phyloP scores from a whole-genome alignment of 768 basidiomycete genomes.

The Suillus alpinus region DNA sequence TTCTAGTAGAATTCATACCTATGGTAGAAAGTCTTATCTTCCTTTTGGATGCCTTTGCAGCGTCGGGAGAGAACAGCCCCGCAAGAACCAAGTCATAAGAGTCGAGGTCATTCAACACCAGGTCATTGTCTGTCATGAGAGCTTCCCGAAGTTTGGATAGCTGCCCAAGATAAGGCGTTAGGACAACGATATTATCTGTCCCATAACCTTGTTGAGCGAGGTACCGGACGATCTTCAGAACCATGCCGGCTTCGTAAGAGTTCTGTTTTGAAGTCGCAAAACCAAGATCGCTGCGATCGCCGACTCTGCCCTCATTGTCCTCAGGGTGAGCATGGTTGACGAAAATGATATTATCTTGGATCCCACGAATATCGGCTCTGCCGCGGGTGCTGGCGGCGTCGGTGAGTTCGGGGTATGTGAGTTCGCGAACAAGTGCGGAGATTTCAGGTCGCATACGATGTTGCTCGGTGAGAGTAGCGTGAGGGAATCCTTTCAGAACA shows the following conservation, averaged over 20 bases:
- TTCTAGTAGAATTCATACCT: conserved; percentile 33
- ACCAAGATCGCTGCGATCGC: conserved; percentile 41
- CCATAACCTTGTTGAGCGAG: conserved; percentile 62
- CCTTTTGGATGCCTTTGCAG: conserved; percentile 41
- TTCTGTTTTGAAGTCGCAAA: conserved; percentile 55
- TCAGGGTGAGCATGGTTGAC: conserved; percentile 54
- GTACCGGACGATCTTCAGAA: conserved; percentile 58
- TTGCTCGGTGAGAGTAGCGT: conserved; percentile 47
- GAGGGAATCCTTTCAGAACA: conserved; percentile 54
- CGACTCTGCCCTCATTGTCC: conserved; percentile 36
- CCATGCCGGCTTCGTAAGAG: conserved; percentile 51
- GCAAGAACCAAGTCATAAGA: conserved; percentile 53
- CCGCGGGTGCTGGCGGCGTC: conserved; percentile 46
- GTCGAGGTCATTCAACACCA: conserved; percentile 58
- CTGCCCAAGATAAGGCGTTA: conserved; percentile 66
- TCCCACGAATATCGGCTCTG: conserved; percentile 47
- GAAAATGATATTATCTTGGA: conserved; percentile 54
- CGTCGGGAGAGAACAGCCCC: conserved; percentile 42
- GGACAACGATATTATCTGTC: conserved; percentile 51
- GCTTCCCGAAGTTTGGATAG: conserved; percentile 42
- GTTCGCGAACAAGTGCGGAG: conserved; percentile 48
- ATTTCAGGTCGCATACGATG: conserved; percentile 72
- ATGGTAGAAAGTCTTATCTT: conserved; percentile 57
- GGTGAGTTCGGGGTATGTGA: conserved; percentile 58
- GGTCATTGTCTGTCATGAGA: conserved; percentile 44